These are phyloP conservation scores for Coemansia sp. DNA, from an alignment of 192 early-diverging fungal species.

Conservation along the genomic window DNA sequence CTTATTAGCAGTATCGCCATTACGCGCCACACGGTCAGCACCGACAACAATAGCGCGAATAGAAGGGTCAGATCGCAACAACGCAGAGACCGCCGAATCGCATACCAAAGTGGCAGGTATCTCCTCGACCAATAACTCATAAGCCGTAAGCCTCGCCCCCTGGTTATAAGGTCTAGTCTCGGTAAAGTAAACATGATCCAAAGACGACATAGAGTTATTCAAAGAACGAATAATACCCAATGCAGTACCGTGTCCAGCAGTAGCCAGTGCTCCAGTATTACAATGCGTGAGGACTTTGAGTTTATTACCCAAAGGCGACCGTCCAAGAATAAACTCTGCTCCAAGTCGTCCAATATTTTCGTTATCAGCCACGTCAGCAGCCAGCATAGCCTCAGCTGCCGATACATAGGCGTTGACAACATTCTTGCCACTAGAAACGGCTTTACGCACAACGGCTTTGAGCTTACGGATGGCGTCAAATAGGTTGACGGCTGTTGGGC, in stretches of 20 bases:
- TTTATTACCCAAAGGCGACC: background rate
- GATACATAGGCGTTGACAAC: slow-evolving; percentile 70
- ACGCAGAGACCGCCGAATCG: slow-evolving; percentile 89
- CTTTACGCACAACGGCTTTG: slow-evolving; percentile 11
- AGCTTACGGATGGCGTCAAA: slow-evolving; percentile 79
- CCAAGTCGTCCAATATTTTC: slow-evolving; percentile 82
- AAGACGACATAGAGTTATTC: slow-evolving; percentile 39
- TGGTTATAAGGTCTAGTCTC: slow-evolving; percentile 99
- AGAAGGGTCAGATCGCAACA: slow-evolving; percentile 63
- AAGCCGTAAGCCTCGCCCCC: slow-evolving; percentile 92
- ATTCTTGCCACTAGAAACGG: slow-evolving; percentile 22
- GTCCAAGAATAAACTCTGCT: slow-evolving; percentile 56
- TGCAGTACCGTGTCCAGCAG: slow-evolving; percentile 89
- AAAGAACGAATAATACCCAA: slow-evolving; percentile 91
- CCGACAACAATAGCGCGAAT: slow-evolving; percentile 93
- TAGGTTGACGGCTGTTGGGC: slow-evolving; percentile 96
- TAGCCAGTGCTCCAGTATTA: slow-evolving; percentile 92
- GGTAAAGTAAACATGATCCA: slow-evolving; percentile 88
- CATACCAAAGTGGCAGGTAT: slow-evolving; percentile 92
- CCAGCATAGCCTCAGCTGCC: slow-evolving; percentile 84
- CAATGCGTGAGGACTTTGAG: slow-evolving; percentile 91
- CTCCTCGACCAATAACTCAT: slow-evolving; percentile 89
- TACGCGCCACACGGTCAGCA: slow-evolving; percentile 94
- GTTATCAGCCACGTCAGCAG: slow-evolving; percentile 86
- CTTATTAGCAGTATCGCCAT: slow-evolving; percentile 99